Base-by-base conservation (phyloP, 257 asterid species). In the Voacanga thouarsii region DNA sequence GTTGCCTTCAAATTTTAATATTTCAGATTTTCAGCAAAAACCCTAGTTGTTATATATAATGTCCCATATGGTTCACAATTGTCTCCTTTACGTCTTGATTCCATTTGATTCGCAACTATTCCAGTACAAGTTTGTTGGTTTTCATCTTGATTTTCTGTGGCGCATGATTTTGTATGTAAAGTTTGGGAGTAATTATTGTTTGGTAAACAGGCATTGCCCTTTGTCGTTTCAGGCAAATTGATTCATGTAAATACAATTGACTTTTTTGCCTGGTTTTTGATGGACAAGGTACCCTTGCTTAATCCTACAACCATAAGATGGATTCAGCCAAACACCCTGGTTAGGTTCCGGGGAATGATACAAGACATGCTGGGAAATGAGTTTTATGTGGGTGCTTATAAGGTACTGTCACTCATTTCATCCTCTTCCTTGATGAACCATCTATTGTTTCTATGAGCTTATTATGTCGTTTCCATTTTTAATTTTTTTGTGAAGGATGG, bases 321-420 rank as follows among this genome's bases (percentile, higher is more conserved):
- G 84, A 71, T 90, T 60, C 87, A 85, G 71, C 94, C 99, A 49
- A 90, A 91, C 81, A 90, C 95, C 45, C 90, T 95, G 72, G 98
- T 93, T 78, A 92, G 93, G 23, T 92, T 90, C 78, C 87, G 99
- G 72, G 99, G 98, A 33, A 93, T 93, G 98, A 84, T 95, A 66
- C 98, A 92, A 80, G 98, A 95, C 81, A 93, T 95, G 98, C 75
- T 92, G 79, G 98, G 96, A 57, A 89, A 85, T 85, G 97, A 91
- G 79, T 90, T 88, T 47, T 95, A 93, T 82, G 89, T 89, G 79
- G 99, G 99, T 56, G 96, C 93, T 82, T 86, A 87, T 75, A 91
- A 95, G 98, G 99, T 95, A 86, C 57, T 12, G n/a, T 23, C 64
- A 6, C 23, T 41, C 26, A 47, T 49, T 56, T 68, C 23, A 10